Base-by-base conservation (phyloP, 2,329 filamentous ascomycete species). In the Dactylellina drechsleri region DNA sequence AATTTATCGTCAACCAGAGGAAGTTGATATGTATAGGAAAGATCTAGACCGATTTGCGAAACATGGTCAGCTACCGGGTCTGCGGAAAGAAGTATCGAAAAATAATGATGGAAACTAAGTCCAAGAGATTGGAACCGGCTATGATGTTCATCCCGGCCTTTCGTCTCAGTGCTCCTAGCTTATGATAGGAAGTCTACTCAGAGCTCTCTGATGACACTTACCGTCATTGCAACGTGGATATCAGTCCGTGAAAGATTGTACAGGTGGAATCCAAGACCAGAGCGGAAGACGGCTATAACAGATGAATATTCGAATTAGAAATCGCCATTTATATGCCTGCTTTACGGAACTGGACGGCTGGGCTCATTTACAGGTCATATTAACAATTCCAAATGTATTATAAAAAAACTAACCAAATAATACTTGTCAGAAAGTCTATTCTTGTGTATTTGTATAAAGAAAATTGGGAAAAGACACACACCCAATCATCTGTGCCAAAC, bases 401-500 rank as follows among this genome's bases (percentile, higher is more conserved):
- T 57, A 57, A 43, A 40, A 57, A 16, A 40, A 41, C 53, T 57
- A 57, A n/a, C 16, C 10, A 20, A 31, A 58, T 13, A 2, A 2
- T n/a, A 5, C n/a, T 31, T 12, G 20, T 54, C n/a, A 47, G 20
- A 23, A 23, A 23, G 23, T 23, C 23, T 23, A 23, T 23, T 23
- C n/a, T 18, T 13, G 26, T 12, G 20, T 23, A 13, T 28, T 15
- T 26, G 41, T 10, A 15, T 10, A 10, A 10, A 36, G 6, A 36
- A 16, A 52, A 40, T 10, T 20, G 2, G 15, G 7, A 26, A 16
- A 56, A 16, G 26, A 53, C 67, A 20, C 47, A 73, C 67, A 59
- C 59, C 66, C 67, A 73, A 56, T 73, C 67, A 26, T 73, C 67
- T 36, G 47, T 60, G 0, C 67, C 67, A 43, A 73, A 73, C 2